phyloP scores from a whole-genome alignment of 768 basidiomycete genomes.

The Pholiota molesta region DNA sequence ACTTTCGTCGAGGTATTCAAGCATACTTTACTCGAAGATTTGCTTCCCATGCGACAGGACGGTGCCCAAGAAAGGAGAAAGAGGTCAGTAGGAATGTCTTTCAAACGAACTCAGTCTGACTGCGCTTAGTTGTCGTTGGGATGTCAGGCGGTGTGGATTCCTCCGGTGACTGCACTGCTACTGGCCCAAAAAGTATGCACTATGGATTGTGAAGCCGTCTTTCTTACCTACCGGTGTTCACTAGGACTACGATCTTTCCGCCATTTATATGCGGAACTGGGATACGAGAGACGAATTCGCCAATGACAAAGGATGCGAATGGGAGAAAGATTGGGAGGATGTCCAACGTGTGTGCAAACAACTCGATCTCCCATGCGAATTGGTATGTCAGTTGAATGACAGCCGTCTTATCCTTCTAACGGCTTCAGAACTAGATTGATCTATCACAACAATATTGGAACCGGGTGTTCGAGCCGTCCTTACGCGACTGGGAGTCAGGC shows the following conservation, averaged over 20 bases:
- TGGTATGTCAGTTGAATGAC: slow-evolving; percentile 51
- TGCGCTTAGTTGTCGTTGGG: slow-evolving; percentile 72
- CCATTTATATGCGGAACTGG: slow-evolving; percentile 97
- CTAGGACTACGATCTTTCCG: slow-evolving; percentile 81
- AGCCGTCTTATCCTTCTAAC: background rate
- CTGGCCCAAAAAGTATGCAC: slow-evolving; percentile 63
- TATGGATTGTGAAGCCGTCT: background rate
- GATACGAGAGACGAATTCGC: slow-evolving; percentile 82
- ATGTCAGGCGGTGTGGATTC: slow-evolving; percentile 98
- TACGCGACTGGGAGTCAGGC: slow-evolving; percentile 77
- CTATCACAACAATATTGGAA: slow-evolving; percentile 92
- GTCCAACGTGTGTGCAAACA: slow-evolving; percentile 78
- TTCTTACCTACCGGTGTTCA: background rate
- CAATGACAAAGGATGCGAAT: slow-evolving; percentile 85
- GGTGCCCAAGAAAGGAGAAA: slow-evolving; percentile 33
- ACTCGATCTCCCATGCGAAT: slow-evolving; percentile 70
- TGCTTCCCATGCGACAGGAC: background rate
- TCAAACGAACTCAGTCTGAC: background rate
- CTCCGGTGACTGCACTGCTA: slow-evolving; percentile 81
- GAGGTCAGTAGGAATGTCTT: slow-evolving; percentile 25
- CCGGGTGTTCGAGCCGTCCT: slow-evolving; percentile 85
- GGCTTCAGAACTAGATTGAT: slow-evolving; percentile 60
- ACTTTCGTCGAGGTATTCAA: slow-evolving; percentile 1
- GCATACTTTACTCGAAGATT: slow-evolving; percentile 10
- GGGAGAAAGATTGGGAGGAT: slow-evolving; percentile 95